Conservation (phyloP, 2,329 filamentous ascomycete genomes). For the Epichloe sylvatica region DNA sequence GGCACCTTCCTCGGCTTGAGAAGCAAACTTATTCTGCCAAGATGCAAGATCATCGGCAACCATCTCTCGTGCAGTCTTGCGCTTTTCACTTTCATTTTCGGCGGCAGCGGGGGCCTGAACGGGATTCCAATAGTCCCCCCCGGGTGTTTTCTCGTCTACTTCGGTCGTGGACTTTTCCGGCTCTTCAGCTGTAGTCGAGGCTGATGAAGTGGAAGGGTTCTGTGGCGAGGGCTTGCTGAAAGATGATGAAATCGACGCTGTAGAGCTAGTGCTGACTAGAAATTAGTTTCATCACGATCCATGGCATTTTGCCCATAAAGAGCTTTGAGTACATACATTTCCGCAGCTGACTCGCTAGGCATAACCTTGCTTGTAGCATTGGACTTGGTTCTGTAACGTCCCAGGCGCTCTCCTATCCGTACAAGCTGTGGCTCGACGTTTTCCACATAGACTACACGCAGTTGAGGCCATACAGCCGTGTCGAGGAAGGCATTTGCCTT, state of each 20-base stretch:
- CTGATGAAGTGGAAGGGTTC: constrained; percentile 16
- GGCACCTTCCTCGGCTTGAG: constrained; percentile 69
- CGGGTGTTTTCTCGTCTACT: constrained; percentile 13
- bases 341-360: not conserved
- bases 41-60: constrained; percentile 65
- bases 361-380: constrained; percentile 13
- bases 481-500: constrained; percentile 58
- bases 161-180: constrained; percentile 12
- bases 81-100: constrained; percentile 37
- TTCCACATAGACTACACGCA: constrained; percentile 69
- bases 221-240: constrained; percentile 23
- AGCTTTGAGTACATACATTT: not conserved
- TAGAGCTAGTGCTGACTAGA: not conserved
- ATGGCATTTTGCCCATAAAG: not conserved
- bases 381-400: constrained; percentile 45
- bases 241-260: constrained; percentile 17
- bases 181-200: constrained; percentile 15
- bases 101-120: constrained; percentile 32
- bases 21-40: constrained; percentile 82
- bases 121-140: constrained; percentile 16
- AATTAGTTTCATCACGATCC: not conserved
- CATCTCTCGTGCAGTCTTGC: constrained; percentile 46
- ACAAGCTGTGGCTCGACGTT: constrained; percentile 93
- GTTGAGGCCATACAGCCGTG: constrained; percentile 63
- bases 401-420: constrained; percentile 80